A percentile compares a stretch with the other conserved stretches of the same genome.
Conservation (phyloP, 306 rosid species). For the Acmispon strigosus region DNA sequence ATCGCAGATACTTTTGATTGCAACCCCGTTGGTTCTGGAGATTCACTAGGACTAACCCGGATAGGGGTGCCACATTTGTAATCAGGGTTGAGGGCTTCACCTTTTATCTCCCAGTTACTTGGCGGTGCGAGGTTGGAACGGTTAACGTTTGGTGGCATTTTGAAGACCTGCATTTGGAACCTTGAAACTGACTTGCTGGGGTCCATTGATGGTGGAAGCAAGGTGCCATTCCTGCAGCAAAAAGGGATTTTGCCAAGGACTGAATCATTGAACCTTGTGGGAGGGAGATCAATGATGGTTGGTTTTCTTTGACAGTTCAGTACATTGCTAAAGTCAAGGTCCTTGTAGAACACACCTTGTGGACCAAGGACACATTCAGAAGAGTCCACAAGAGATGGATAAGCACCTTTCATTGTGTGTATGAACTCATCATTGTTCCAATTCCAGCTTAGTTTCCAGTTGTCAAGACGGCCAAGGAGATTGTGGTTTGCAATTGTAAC, state of each 20-base stretch:
- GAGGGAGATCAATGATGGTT: slow-evolving; percentile 73
- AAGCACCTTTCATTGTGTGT: slow-evolving; percentile 67
- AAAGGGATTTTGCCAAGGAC: slow-evolving; percentile 59
- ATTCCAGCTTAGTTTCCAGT: slow-evolving; percentile 77
- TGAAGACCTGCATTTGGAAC: slow-evolving; percentile 73
- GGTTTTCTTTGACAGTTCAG: slow-evolving; percentile 72
- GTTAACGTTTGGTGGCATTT: slow-evolving; percentile 79
- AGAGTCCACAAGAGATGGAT: slow-evolving; percentile 65
- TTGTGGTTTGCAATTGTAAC: slow-evolving; percentile 71
- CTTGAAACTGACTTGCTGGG: slow-evolving; percentile 61
- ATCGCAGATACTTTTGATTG: slow-evolving; percentile 55
- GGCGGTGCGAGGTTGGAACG: slow-evolving; percentile 70
- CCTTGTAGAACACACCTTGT: slow-evolving; percentile 47
- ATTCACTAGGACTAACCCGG: slow-evolving; percentile 63
- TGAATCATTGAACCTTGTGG: slow-evolving; percentile 59
- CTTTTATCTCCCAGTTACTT: slow-evolving; percentile 67
- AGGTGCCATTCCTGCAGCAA: slow-evolving; percentile 90
- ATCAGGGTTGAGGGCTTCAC: slow-evolving; percentile 59
- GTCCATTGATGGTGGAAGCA: slow-evolving; percentile 75
- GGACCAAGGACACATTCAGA: slow-evolving; percentile 64
- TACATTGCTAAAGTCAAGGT: slow-evolving; percentile 58
- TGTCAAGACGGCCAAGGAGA: slow-evolving; percentile 83
- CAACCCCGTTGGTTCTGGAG: slow-evolving; percentile 47
- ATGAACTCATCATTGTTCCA: slow-evolving; percentile 77
- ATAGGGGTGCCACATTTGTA: slow-evolving; percentile 69